phyloP scores from a whole-genome alignment of 169 alveolate species.

The Plasmodium vivax region DNA sequence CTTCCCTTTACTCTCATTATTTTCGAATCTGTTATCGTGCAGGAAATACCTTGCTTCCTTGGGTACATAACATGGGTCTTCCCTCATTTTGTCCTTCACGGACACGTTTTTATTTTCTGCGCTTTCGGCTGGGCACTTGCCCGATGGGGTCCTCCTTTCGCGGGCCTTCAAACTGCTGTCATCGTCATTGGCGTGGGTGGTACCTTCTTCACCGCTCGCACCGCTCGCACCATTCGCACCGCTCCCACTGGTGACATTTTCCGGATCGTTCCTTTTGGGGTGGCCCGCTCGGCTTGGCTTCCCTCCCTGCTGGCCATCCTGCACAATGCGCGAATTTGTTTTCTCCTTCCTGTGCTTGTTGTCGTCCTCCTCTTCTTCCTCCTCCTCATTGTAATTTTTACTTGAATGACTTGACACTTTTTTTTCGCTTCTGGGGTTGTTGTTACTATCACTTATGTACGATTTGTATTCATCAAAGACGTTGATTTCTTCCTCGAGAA shows the following conservation, averaged over 20 bases:
- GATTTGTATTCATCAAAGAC: constrained; percentile 70
- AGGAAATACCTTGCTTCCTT: constrained; percentile 59
- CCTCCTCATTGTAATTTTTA: constrained; percentile 39
- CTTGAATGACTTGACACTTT: not conserved
- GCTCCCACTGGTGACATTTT: not conserved
- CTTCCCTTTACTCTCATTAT: constrained; percentile 6
- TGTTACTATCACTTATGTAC: constrained; percentile 52
- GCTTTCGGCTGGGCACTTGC: not conserved
- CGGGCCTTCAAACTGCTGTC: not conserved
- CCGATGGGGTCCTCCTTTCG: not conserved
- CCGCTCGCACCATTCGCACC: not conserved
- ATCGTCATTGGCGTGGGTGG: not conserved
- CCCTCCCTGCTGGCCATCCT: not conserved
- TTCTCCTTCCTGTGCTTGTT: not conserved
- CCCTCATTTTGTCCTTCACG: constrained; percentile 63
- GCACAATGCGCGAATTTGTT: not conserved
- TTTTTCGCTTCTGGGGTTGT: not conserved
- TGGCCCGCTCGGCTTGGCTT: not conserved
- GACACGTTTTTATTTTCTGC: constrained; percentile 12
- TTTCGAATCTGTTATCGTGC: constrained; percentile 72
- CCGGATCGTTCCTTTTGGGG: not conserved
- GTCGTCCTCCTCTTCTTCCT: constrained; percentile 24
- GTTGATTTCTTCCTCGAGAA: constrained; percentile 64
- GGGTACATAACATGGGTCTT: constrained; percentile 75
- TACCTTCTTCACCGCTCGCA: not conserved